These are phyloP conservation scores for Cydonia oblonga DNA, from an alignment of 331 rosid genomes.

Conservation along the genomic window DNA sequence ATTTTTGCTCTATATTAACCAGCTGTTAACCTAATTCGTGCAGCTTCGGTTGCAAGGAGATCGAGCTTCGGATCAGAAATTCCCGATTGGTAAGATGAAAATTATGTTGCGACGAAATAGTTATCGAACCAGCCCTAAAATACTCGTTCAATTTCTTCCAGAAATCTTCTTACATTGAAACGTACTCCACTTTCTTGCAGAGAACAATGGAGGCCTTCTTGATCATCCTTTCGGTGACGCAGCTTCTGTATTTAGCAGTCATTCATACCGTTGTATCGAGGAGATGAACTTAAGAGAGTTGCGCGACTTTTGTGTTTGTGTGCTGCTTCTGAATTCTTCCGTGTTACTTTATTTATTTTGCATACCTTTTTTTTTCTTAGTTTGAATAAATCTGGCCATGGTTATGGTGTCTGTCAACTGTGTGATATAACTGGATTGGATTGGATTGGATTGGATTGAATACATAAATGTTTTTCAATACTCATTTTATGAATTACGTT, in stretches of 20 bases:
- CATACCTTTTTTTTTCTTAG: not conserved
- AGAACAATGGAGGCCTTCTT: constrained; percentile 83
- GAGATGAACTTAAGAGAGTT: constrained; percentile 15
- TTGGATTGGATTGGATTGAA: constrained; percentile 13
- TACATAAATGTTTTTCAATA: not conserved
- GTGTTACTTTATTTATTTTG: not conserved
- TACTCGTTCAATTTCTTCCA: not conserved
- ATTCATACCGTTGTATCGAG: constrained; percentile 34
- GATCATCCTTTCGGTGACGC: constrained; percentile 78
- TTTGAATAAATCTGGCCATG: constrained; percentile 8
- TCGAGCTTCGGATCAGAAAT: constrained; percentile 48
- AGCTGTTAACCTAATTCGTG: not conserved
- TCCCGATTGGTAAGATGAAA: constrained; percentile 50
- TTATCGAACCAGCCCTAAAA: not conserved
- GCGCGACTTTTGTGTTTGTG: constrained; percentile 16
- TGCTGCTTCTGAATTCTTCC: not conserved
- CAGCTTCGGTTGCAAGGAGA: constrained; percentile 83
- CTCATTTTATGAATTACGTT: not conserved
- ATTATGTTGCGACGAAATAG: not conserved
- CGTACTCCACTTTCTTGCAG: constrained; percentile 25
- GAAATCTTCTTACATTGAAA: not conserved
- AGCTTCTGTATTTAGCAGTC: constrained; percentile 53
- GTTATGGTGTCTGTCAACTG: constrained; percentile 24
- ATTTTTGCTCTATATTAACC: not conserved
- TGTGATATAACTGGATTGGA: constrained; percentile 14